Percentiles rank a stretch among this genome's conserved stretches.
Conservation (phyloP, 2,329 filamentous ascomycete genomes). For the Ophiostoma novo-ulmi region DNA sequence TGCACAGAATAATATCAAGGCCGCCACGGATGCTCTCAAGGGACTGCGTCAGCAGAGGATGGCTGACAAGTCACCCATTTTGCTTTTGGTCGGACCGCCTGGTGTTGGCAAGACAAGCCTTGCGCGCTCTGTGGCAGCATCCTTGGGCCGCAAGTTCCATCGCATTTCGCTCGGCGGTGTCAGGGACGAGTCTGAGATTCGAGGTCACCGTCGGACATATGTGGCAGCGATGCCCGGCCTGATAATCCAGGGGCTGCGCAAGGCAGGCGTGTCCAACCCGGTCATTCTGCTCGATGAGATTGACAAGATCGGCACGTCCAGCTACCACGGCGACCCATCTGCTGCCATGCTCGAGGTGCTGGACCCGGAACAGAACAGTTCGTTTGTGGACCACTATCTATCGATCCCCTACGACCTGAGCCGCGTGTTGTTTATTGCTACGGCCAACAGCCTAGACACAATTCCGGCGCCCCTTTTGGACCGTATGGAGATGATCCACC, state of each 20-base stretch:
- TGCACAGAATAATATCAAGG: constrained; percentile 18
- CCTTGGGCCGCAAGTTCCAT: constrained; percentile 91
- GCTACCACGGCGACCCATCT: constrained; percentile 90
- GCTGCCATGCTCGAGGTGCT: constrained; percentile 97
- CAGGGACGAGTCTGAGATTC: constrained; percentile 92
- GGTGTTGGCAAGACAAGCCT: constrained; percentile 95
- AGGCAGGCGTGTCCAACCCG: constrained; percentile 91
- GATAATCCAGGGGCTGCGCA: constrained; percentile 88
- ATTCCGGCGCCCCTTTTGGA: constrained; percentile 92
- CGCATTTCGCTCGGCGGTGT: constrained; percentile 94
- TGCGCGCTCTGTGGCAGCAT: constrained; percentile 86
- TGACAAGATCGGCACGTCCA: constrained; percentile 88
- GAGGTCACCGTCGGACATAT: constrained; percentile 90
- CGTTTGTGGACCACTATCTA: constrained; percentile 93
- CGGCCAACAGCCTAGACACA: constrained; percentile 88
- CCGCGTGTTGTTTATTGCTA: constrained; percentile 96
- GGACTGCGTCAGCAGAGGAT: constrained; percentile 56
- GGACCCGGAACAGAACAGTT: constrained; percentile 94
- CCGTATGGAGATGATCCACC: constrained; percentile 91
- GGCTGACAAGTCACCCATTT: constrained; percentile 91
- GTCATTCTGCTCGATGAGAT: constrained; percentile 96
- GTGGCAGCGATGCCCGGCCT: constrained; percentile 98
- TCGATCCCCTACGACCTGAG: constrained; percentile 92
- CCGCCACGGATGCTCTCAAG: constrained; percentile 14
- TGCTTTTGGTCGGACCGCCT: constrained; percentile 87